Conservation (phyloP, 2,329 filamentous ascomycete species). For the Aspergillus pseudotamarii region DNA sequence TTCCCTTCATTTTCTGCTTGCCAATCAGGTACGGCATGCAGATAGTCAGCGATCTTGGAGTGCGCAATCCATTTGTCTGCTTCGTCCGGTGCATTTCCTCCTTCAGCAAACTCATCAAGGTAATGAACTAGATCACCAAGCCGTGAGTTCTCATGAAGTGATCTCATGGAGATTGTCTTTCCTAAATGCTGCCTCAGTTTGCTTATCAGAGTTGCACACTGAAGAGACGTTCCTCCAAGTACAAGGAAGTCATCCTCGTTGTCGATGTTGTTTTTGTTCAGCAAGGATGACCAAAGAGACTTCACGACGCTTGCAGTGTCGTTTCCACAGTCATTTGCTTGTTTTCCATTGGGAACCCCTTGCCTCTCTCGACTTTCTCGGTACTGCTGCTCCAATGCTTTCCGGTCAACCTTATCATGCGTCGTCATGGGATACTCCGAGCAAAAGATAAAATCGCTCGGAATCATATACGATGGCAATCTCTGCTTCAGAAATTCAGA, state of each 20-base stretch:
- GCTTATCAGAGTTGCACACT: slow-evolving; percentile 10
- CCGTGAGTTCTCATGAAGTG: slow-evolving; percentile 6
- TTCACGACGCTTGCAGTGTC: neutral
- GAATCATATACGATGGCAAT: slow-evolving; percentile 70
- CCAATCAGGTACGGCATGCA: slow-evolving; percentile 9
- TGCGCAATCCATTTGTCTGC: slow-evolving; percentile 2
- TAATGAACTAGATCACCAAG: slow-evolving; percentile 5
- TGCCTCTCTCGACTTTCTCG: neutral
- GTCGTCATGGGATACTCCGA: slow-evolving; percentile 69
- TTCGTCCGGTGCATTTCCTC: slow-evolving; percentile 11
- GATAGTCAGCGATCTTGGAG: slow-evolving; percentile 1
- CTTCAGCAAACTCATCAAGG: slow-evolving; percentile 8
- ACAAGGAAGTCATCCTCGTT: slow-evolving; percentile 13
- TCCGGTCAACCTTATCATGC: slow-evolving; percentile 64
- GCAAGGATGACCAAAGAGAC: slow-evolving; percentile 10
- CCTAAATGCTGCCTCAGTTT: slow-evolving; percentile 1
- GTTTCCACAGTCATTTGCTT: neutral
- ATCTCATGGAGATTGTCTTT: slow-evolving; percentile 11
- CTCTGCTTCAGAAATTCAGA: slow-evolving; percentile 67
- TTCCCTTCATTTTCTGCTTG: slow-evolving; percentile 9
- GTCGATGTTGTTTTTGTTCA: slow-evolving; percentile 1
- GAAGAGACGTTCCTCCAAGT: slow-evolving; percentile 13
- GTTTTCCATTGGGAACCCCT: neutral
- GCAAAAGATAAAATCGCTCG: slow-evolving; percentile 67
- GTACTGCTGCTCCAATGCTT: slow-evolving; percentile 18